These are phyloP conservation scores for Diversispora epigaea DNA, from an alignment of 192 early-diverging fungal genomes.

Conservation along the genomic window DNA sequence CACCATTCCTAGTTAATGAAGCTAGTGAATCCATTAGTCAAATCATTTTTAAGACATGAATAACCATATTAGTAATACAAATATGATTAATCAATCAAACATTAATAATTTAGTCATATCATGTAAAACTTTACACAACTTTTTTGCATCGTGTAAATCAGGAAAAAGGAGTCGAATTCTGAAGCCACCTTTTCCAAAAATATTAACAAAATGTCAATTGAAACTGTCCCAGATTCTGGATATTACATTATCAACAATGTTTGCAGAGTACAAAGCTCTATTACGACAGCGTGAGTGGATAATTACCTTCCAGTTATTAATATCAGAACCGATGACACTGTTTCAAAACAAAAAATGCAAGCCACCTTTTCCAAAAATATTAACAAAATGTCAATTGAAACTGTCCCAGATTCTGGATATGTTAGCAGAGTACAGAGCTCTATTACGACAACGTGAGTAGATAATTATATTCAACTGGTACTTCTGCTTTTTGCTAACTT, in stretches of 20 bases:
- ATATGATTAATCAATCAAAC: too few species aligned
- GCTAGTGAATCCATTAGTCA: too few species aligned
- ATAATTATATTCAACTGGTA: neutral
- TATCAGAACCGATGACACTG: neutral
- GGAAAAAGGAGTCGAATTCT: too few species aligned
- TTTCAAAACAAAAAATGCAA: neutral
- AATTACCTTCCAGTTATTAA: neutral
- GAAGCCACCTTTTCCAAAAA: conserved; percentile 1
- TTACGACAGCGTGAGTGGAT: neutral
- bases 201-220: neutral
- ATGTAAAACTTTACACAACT: too few species aligned
- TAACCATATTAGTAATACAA: too few species aligned
- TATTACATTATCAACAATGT: too few species aligned
- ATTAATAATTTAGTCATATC: too few species aligned
- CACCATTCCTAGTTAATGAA: too few species aligned
- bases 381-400: conserved; percentile 6
- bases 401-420: neutral
- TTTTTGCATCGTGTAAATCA: too few species aligned
- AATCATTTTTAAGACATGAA: too few species aligned
- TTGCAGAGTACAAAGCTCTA: neutral
- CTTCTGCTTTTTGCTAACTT: neutral
- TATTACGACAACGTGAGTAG: neutral
- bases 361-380: neutral
- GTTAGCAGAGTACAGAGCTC: neutral
- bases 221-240: neutral